Evolutionary conservation across 2,329 filamentous ascomycete species (phyloP).

Genomic region (Alternaria alternata): DNA sequence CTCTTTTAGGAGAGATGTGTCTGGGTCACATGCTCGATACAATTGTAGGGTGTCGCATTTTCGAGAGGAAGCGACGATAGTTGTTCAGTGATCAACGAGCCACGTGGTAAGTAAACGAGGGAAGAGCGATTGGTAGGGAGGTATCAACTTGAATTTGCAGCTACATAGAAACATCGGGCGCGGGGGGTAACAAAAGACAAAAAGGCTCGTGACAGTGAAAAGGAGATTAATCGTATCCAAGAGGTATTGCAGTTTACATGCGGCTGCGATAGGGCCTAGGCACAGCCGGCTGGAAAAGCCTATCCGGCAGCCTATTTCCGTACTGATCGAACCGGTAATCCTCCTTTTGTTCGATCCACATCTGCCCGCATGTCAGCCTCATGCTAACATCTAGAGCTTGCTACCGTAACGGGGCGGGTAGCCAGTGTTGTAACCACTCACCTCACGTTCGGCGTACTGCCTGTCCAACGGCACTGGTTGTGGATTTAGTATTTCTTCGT

Average conservation of each 20-base stretch:
- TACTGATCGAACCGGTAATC: constrained; percentile 48
- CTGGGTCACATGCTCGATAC: too few species aligned
- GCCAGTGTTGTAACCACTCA: constrained; percentile 29
- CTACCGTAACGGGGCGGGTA: constrained; percentile 19
- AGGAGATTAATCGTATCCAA: constrained; percentile 16
- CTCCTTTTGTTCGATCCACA: constrained; percentile 50
- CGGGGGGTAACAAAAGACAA: constrained; percentile 12
- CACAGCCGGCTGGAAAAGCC: constrained; percentile 34
- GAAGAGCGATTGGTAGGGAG: not conserved
- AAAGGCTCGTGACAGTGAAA: constrained; percentile 18
- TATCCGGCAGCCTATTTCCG: constrained; percentile 45
- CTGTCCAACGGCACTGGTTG: constrained; percentile 46
- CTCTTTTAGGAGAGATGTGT: not conserved
- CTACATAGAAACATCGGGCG: constrained; percentile 17
- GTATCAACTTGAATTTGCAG: constrained; percentile 22
- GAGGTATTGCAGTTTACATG: constrained; percentile 30
- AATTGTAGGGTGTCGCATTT: too few species aligned
- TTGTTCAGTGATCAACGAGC: not conserved
- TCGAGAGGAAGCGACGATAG: not conserved
- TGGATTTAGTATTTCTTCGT: constrained; percentile 48
- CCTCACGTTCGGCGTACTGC: constrained; percentile 44
- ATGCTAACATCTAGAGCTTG: constrained; percentile 18
- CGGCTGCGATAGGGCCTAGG: constrained; percentile 38
- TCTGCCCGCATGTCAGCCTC: constrained; percentile 27
- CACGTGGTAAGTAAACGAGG: not conserved